Evolutionary conservation across 345 rosid genomes (phyloP).

Genomic region (Mangifera indica): DNA sequence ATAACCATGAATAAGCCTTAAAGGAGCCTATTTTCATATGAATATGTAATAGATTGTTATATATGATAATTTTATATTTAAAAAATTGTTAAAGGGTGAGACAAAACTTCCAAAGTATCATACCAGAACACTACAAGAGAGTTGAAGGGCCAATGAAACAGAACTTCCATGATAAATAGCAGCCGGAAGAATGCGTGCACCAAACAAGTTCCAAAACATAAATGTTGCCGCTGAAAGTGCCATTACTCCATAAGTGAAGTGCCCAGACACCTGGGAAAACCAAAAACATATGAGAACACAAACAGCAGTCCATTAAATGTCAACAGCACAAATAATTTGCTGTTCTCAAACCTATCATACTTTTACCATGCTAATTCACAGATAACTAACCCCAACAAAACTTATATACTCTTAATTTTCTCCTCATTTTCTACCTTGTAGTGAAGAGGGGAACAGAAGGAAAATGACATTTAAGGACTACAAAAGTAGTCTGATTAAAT

Average conservation of each 20-base stretch:
- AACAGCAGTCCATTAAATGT: constrained; percentile 7
- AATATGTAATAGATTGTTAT: not conserved
- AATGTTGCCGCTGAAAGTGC: constrained; percentile 90
- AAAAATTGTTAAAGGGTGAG: not conserved
- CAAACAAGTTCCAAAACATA: constrained; percentile 87
- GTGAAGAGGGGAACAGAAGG: not conserved
- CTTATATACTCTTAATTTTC: not conserved
- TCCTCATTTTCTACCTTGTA: not conserved
- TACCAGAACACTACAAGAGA: constrained; percentile 98
- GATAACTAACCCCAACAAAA: not conserved
- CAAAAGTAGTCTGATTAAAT: not conserved
- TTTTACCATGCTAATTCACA: not conserved
- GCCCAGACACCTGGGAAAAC: constrained; percentile 75
- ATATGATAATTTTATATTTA: not conserved
- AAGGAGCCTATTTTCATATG: not conserved
- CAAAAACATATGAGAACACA: constrained; percentile 8
- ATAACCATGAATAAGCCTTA: not conserved
- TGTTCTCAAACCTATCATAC: not conserved
- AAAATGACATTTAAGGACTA: not conserved
- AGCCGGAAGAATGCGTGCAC: constrained; percentile 58
- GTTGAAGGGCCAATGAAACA: constrained; percentile 85
- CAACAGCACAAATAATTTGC: constrained; percentile 7
- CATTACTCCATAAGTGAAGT: constrained; percentile 97
- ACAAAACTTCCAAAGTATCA: constrained; percentile 9
- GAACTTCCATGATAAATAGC: constrained; percentile 65